Conservation (phyloP, 352 stramenopile species). For the Pythium brassicae region DNA sequence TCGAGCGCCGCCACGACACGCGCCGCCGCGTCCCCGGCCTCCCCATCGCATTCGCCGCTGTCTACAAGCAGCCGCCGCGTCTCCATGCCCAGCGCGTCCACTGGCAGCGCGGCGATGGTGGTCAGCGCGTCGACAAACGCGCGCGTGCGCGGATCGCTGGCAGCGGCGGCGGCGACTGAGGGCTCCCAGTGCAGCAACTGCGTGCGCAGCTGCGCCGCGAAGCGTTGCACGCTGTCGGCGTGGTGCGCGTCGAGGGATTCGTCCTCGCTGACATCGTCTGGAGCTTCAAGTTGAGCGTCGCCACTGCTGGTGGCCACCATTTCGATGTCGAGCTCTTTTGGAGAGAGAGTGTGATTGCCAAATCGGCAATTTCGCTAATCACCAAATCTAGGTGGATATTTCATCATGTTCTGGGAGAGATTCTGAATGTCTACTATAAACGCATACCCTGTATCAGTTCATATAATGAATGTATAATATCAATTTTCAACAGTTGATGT, state of each 20-base stretch:
- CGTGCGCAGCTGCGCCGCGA: conserved; percentile 14
- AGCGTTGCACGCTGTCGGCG: conserved; percentile 9
- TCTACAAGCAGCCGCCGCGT: conserved; percentile 51
- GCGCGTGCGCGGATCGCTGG: conserved; percentile 10
- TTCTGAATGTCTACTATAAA: too few species aligned
- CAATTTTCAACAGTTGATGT: too few species aligned
- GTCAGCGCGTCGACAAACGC: conserved; percentile 68
- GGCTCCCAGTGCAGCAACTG: conserved; percentile 40
- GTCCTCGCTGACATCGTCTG: background rate
- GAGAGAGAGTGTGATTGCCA: too few species aligned
- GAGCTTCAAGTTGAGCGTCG: background rate
- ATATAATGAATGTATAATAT: too few species aligned
- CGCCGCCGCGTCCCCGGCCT: conserved; percentile 3
- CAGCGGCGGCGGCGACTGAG: conserved; percentile 18
- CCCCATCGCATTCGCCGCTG: background rate
- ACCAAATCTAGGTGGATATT: too few species aligned
- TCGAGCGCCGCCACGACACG: conserved; percentile 42
- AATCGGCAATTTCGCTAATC: too few species aligned
- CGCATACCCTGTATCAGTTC: too few species aligned
- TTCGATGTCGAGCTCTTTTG: too few species aligned
- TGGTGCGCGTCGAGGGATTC: background rate
- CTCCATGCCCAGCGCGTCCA: conserved; percentile 73
- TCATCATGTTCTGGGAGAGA: too few species aligned
- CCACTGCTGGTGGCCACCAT: too few species aligned
- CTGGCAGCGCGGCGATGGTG: conserved; percentile 58